Percentiles rank a stretch among this genome's conserved stretches.
Conservation (phyloP, 495 filamentous ascomycete genomes). For the Aspergillus saccharolyticus region DNA sequence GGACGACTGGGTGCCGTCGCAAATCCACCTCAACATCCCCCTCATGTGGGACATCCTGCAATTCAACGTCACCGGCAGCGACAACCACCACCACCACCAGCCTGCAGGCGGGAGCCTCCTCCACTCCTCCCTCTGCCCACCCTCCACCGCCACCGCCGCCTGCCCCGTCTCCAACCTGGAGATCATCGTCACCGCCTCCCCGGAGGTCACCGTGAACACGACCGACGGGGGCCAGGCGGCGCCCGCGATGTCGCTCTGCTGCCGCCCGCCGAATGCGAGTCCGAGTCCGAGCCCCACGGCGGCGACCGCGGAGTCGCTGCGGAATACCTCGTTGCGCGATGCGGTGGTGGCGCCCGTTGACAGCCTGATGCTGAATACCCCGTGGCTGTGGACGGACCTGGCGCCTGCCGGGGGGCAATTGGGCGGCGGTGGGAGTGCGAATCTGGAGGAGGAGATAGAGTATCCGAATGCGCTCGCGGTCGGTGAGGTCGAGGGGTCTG, state of each 20-base stretch:
- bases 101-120: too few species aligned
- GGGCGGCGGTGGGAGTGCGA: slow-evolving; percentile 27
- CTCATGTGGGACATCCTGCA: slow-evolving; percentile 47
- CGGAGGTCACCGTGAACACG: slow-evolving; percentile 41
- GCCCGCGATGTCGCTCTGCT: too few species aligned
- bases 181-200: slow-evolving; percentile 42
- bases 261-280: too few species aligned
- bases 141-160: too few species aligned
- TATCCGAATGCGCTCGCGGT: too few species aligned
- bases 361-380: slow-evolving; percentile 42
- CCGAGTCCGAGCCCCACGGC: slow-evolving; percentile 22
- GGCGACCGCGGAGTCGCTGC: slow-evolving; percentile 20
- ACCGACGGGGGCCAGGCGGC: slow-evolving; percentile 40
- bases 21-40: slow-evolving; percentile 45
- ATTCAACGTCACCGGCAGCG: slow-evolving; percentile 33
- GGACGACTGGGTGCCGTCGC: slow-evolving; percentile 41
- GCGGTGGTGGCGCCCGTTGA: slow-evolving; percentile 38
- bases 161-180: slow-evolving; percentile 32
- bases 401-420: slow-evolving; percentile 37
- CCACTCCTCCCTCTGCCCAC: too few species aligned
- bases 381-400: slow-evolving; percentile 44
- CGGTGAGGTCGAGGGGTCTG: too few species aligned
- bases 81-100: too few species aligned
- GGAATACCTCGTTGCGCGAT: slow-evolving; percentile 21
- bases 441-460: slow-evolving; percentile 28